Conservation (phyloP, 441 rosid genomes). For the Dalechampia spathulata region DNA sequence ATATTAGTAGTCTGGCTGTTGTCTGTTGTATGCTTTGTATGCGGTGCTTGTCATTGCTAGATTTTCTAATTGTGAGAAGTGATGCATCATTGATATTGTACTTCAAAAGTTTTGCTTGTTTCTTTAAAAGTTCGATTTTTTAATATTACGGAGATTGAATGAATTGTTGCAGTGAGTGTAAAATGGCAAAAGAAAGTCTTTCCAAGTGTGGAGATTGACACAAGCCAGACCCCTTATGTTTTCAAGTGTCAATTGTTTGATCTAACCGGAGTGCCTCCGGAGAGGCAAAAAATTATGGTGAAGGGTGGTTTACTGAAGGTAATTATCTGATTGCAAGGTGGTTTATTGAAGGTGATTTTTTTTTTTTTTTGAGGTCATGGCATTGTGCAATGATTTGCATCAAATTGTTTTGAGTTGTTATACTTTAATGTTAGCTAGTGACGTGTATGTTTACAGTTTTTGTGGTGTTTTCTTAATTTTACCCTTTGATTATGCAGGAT, state of each 20-base stretch:
- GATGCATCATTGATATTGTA: neutral
- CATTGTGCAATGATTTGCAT: neutral
- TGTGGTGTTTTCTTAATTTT: conserved; percentile 4
- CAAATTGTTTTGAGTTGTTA: neutral
- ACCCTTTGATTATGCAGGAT: conserved; percentile 45
- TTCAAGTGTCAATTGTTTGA: conserved; percentile 92
- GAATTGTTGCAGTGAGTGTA: conserved; percentile 56
- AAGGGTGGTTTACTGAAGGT: conserved; percentile 97
- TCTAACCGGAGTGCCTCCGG: conserved; percentile 94
- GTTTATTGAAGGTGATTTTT: neutral
- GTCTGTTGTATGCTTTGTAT: too few species aligned
- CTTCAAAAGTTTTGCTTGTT: neutral
- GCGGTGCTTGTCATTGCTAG: neutral
- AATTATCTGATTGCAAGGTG: neutral
- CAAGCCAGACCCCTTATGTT: conserved; percentile 63
- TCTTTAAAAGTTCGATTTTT: neutral
- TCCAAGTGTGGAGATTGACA: conserved; percentile 67
- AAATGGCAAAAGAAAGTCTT: conserved; percentile 97
- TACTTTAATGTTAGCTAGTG: too few species aligned
- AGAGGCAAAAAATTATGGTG: conserved; percentile 97
- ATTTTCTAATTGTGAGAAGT: neutral
- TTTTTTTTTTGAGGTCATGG: neutral
- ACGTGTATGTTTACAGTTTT: too few species aligned
- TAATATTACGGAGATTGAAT: neutral
- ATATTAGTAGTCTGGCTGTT: neutral